Base-by-base conservation (phyloP, 306 rosid genomes). In the Cucumis melo region DNA sequence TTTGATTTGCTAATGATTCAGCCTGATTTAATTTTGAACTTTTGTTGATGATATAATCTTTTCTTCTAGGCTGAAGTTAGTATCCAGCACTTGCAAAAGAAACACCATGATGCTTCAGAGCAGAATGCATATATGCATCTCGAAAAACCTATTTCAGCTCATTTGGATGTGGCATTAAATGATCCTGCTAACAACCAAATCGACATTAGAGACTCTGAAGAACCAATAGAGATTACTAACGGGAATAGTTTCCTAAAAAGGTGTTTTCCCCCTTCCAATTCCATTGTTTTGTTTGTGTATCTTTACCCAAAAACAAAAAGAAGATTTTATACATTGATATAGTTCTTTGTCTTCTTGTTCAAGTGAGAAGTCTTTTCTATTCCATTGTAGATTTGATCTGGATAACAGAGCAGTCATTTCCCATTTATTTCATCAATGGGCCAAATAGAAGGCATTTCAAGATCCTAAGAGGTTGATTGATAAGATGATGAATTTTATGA, bases 401-500 rank as follows among this genome's bases (percentile, higher is more conserved):
- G 94, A 93, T 57, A 89, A 90, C 27, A 90, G 97, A 84, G 86
- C 94, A 77, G 77, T 85, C 76, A 81, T 93, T 76, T 91, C 98
- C 56, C 94, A 91, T 55, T 59, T 93, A 82, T 93, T 93, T 80
- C 93, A 90, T 83, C 90, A 91, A 75, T 93, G 98, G 97, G 94
- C 98, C 62, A 93, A 88, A 83, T 91, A 88, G 85, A 88, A 86
- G 88, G 98, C 97, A 79, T 93, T 93, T 89, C 94, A 93, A 83
- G 90, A 91, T 82, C 96, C 94, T 38, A 90, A 87, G 86, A 90
- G 97, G 87, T 81, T 93, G 83, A 90, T 93, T 84, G 90, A 89
- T 85, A 93, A 93, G 98, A 97, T 93, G 76, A 74, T 44, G 32
- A 39, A 16, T 68, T 41, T 68, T 68, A 67, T 41, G 74, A 67